Conservation (phyloP, 2,329 filamentous ascomycete genomes). For the Curvularia sp. region DNA sequence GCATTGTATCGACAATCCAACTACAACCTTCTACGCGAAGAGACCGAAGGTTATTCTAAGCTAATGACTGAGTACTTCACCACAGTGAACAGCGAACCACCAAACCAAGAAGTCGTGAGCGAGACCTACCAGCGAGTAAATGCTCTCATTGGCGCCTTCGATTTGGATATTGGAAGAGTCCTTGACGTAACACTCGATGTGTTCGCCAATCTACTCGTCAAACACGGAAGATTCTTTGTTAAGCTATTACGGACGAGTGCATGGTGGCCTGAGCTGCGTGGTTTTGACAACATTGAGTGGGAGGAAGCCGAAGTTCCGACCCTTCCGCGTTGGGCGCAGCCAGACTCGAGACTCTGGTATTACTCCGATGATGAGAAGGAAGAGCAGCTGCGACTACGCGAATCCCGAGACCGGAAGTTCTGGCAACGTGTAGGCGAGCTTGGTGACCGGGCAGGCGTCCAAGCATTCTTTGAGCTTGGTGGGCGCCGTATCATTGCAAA, state of each 20-base stretch:
- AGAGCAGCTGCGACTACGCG: conserved; percentile 63
- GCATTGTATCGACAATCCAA: conserved; percentile 94
- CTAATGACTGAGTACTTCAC: conserved; percentile 95
- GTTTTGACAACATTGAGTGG: conserved; percentile 59
- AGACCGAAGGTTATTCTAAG: conserved; percentile 96
- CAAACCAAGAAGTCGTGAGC: conserved; percentile 77
- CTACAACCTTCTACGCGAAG: conserved; percentile 93
- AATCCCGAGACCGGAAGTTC: conserved; percentile 74
- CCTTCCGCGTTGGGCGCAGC: conserved; percentile 85
- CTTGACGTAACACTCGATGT: conserved; percentile 95
- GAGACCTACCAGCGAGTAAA: conserved; percentile 92
- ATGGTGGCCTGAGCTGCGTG: conserved; percentile 86
- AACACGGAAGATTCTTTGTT: conserved; percentile 92
- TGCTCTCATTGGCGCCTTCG: conserved; percentile 93
- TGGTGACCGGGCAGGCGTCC: conserved; percentile 63
- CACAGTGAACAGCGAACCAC: conserved; percentile 76
- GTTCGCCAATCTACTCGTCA: conserved; percentile 90
- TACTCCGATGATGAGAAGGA: conserved; percentile 73
- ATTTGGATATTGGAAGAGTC: conserved; percentile 92
- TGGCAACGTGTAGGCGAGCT: conserved; percentile 80
- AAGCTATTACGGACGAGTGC: conserved; percentile 90
- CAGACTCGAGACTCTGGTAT: conserved; percentile 69
- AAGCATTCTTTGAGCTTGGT: conserved; percentile 90
- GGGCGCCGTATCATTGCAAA: conserved; percentile 66
- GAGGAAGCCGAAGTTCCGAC: conserved; percentile 64